Evolutionary conservation across 164 flowering plant genomes (phyloP).

Genomic region (Chimonanthus praecox): DNA sequence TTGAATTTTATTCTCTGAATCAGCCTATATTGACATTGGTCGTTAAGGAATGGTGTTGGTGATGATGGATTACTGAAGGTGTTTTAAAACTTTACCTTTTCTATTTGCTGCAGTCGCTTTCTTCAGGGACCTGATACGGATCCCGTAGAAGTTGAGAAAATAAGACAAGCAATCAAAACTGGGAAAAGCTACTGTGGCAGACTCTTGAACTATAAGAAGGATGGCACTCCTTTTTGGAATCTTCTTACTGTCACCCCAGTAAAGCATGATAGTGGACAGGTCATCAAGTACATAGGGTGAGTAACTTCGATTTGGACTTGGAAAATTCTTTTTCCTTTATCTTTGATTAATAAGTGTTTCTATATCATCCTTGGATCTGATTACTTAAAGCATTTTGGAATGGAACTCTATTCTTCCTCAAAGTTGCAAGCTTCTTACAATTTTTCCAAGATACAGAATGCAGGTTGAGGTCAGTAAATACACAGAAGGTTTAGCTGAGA

Average conservation of each 20-base stretch:
- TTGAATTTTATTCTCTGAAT: no score
- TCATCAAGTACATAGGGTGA: constrained; percentile 88
- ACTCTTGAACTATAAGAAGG: constrained; percentile 86
- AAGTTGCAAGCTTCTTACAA: no score
- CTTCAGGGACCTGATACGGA: constrained; percentile 92
- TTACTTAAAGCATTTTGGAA: no score
- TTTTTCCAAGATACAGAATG: constrained; percentile 51
- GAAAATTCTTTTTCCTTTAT: no score
- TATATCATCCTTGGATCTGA: no score
- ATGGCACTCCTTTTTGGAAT: constrained; percentile 98
- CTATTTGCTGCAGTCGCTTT: constrained; percentile 65
- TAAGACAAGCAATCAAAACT: constrained; percentile 53
- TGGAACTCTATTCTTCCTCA: no score
- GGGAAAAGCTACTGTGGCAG: constrained; percentile 88
- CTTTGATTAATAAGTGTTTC: no score
- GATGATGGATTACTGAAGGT: no score
- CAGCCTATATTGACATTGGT: no score
- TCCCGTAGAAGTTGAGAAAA: constrained; percentile 65
- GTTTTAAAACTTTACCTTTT: not conserved
- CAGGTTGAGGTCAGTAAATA: constrained; percentile 99
- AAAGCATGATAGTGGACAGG: constrained; percentile 66
- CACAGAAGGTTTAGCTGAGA: constrained; percentile 82
- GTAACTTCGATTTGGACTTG: not conserved
- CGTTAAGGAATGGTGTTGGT: no score
- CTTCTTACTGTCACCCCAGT: constrained; percentile 89